Evolutionary conservation across 352 stramenopile genomes (phyloP).

Genomic region (Phytophthora citricola): DNA sequence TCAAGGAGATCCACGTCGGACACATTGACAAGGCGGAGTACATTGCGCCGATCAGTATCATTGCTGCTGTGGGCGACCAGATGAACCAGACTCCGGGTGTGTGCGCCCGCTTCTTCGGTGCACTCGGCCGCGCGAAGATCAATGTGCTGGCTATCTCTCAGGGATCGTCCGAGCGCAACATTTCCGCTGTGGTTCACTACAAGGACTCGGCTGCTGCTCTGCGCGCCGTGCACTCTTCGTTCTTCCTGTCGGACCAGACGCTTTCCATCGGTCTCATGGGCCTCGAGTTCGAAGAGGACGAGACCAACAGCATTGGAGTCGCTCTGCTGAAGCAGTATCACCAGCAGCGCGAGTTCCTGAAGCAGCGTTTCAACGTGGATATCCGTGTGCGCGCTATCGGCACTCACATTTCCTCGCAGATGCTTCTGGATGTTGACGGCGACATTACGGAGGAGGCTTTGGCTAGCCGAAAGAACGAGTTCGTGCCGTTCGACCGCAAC

Average conservation of each 20-base stretch:
- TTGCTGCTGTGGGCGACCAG: slow-evolving; percentile 95
- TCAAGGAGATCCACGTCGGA: slow-evolving; percentile 89
- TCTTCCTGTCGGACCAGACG: slow-evolving; percentile 94
- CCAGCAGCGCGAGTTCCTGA: slow-evolving; percentile 86
- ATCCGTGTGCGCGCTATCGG: slow-evolving; percentile 83
- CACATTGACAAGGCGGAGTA: slow-evolving; percentile 86
- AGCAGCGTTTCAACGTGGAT: slow-evolving; percentile 85
- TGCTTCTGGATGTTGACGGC: slow-evolving; percentile 74
- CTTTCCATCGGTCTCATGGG: slow-evolving; percentile 94
- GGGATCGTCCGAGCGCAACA: slow-evolving; percentile 94
- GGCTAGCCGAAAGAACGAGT: slow-evolving; percentile 34
- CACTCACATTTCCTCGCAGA: slow-evolving; percentile 60
- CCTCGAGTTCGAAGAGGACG: slow-evolving; percentile 62
- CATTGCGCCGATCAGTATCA: slow-evolving; percentile 93
- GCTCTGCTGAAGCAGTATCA: slow-evolving; percentile 90
- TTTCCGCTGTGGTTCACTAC: slow-evolving; percentile 93
- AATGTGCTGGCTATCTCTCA: slow-evolving; percentile 97
- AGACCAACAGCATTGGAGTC: slow-evolving; percentile 69
- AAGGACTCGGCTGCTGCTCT: slow-evolving; percentile 92
- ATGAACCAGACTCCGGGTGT: slow-evolving; percentile 95
- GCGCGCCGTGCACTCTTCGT: slow-evolving; percentile 94
- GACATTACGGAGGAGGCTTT: slow-evolving; percentile 61
- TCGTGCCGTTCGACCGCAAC: slow-evolving; percentile 64
- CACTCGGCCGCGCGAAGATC: slow-evolving; percentile 93
- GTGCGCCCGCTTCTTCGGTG: slow-evolving; percentile 94